These are phyloP conservation scores for Stereum hirsutum DNA, from an alignment of 1,284 basidiomycete species.

Conservation along the genomic window DNA sequence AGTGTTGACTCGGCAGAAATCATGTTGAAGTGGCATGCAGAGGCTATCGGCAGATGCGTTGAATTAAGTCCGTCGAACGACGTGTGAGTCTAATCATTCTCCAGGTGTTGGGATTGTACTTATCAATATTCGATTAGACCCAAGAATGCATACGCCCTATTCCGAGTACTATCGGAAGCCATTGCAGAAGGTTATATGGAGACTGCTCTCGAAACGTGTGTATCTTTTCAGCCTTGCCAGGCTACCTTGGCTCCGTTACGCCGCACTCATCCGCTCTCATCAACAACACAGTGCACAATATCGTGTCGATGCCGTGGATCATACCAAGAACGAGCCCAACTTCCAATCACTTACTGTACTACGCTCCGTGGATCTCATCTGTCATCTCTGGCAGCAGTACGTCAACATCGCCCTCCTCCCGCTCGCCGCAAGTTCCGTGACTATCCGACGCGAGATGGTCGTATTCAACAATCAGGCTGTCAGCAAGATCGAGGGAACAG, in stretches of 20 bases:
- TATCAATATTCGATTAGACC: constrained; percentile 42
- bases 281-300: constrained; percentile 48
- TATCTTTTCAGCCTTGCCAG: constrained; percentile 11
- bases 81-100: constrained; percentile 47
- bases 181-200: constrained; percentile 86
- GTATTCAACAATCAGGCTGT: constrained; percentile 90
- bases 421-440: constrained; percentile 79
- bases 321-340: constrained; percentile 67
- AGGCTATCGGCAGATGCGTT: constrained; percentile 86
- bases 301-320: constrained; percentile 67
- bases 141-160: constrained; percentile 82
- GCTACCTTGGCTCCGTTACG: not conserved
- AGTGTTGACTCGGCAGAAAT: constrained; percentile 73
- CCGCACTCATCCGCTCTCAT: constrained; percentile 7
- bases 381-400: constrained; percentile 97
- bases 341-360: constrained; percentile 66
- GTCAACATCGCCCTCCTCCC: constrained; percentile 88
- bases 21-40: constrained; percentile 95
- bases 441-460: constrained; percentile 87
- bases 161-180: constrained; percentile 85
- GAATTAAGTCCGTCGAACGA: constrained; percentile 77
- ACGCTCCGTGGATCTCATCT: constrained; percentile 78
- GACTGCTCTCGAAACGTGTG: constrained; percentile 85
- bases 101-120: constrained; percentile 2
- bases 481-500: constrained; percentile 80